Evolutionary conservation across 2,329 filamentous ascomycete genomes (phyloP).

Genomic region (Phyllosticta capitalensis): DNA sequence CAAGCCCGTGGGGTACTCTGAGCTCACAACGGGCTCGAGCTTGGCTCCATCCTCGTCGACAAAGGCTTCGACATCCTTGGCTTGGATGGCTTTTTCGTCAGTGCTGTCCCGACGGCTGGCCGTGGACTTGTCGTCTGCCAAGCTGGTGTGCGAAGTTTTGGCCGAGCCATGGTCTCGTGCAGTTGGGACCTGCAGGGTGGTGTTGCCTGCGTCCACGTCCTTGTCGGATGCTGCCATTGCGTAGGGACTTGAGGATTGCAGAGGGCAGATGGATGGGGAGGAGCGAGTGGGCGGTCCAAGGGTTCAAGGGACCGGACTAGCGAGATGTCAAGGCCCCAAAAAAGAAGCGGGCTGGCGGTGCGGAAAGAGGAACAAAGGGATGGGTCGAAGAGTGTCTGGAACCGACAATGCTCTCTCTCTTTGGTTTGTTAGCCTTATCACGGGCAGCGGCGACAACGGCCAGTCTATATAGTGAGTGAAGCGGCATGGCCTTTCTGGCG

Average conservation of each 20-base stretch:
- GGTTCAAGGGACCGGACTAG: neutral
- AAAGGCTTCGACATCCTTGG: conserved; percentile 3
- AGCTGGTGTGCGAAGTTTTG: neutral
- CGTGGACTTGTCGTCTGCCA: neutral
- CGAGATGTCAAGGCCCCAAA: neutral
- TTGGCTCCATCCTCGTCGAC: neutral
- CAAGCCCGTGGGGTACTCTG: conserved; percentile 16
- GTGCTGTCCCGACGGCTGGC: neutral
- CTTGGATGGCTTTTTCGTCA: neutral
- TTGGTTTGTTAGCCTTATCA: neutral
- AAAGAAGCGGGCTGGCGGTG: neutral
- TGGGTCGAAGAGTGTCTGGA: neutral
- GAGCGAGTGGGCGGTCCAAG: neutral
- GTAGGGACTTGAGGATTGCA: neutral
- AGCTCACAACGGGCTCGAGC: conserved; percentile 8
- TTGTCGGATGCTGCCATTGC: conserved; percentile 4
- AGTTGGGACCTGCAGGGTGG: conserved; percentile 1
- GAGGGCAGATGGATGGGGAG: neutral
- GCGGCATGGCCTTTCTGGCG: neutral
- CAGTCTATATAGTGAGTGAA: neutral
- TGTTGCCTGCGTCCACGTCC: neutral
- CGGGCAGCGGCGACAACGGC: neutral
- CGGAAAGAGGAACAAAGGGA: neutral
- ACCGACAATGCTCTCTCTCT: neutral
- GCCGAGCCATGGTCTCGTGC: neutral